Conservation (phyloP, 768 basidiomycete species). For the Astraeus odoratus region DNA sequence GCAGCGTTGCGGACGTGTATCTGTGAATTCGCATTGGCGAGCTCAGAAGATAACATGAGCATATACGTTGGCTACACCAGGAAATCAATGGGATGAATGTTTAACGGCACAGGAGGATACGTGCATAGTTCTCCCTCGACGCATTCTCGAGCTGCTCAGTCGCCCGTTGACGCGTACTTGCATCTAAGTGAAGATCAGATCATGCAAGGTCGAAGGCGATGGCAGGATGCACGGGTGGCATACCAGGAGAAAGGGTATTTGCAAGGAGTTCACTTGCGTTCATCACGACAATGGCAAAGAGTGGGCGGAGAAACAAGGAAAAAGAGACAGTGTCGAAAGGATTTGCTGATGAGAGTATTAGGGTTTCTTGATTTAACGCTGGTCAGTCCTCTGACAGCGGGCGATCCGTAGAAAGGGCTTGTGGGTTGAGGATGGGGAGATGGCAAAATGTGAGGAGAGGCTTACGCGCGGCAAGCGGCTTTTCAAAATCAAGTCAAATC, state of each 20-base stretch:
- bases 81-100: conserved; percentile 8
- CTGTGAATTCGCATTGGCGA: conserved; percentile 66
- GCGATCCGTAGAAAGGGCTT: conserved; percentile 4
- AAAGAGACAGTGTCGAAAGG: background rate
- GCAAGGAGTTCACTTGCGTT: conserved; percentile 87
- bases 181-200: conserved; percentile 47
- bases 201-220: conserved; percentile 26
- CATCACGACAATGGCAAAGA: conserved; percentile 60
- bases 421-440: conserved; percentile 21
- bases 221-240: conserved; percentile 26
- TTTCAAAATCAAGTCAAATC: conserved; percentile 21
- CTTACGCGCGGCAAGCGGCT: conserved; percentile 28
- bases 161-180: conserved; percentile 85
- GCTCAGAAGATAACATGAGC: conserved; percentile 79
- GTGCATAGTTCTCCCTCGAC: conserved; percentile 82
- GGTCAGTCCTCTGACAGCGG: background rate
- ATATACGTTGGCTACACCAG: conserved; percentile 79
- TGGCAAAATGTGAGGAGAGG: conserved; percentile 4
- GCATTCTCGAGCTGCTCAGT: conserved; percentile 85
- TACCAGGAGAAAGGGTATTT: conserved; percentile 88
- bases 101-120: conserved; percentile 25
- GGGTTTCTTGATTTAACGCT: background rate
- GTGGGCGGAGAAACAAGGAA: conserved; percentile 2
- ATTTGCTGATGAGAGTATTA: background rate
- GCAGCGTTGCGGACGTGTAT: conserved; percentile 89